Base-by-base conservation (phyloP, 176 grass and related monocot genomes). In the Oryza meyeriana region DNA sequence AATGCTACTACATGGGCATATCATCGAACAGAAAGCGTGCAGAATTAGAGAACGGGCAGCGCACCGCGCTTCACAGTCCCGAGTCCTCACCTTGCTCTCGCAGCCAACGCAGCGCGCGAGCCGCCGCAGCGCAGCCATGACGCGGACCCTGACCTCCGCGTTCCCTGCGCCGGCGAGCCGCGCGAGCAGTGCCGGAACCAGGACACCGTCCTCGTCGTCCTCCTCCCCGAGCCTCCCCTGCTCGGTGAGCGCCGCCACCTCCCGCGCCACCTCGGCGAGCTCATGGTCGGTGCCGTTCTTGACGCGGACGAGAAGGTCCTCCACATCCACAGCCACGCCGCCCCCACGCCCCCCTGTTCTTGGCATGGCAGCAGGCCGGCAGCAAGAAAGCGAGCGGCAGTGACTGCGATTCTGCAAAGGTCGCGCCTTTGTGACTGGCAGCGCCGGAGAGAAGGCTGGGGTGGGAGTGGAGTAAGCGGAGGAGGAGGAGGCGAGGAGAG, bases 221-320 rank as follows among this genome's bases (percentile, higher is more conserved):
- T 81, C 85, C n/a, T 73, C 81, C 26, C 84, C 68, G 74, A 86
- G 84, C 88, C 79, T 79, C 2, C 88, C 88, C 61, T 86, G 47
- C 10, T 6, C 68, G 2, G 74, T 84, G 30, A 90, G 68, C 36
- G 79, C 68, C 0, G 74, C 88, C 24, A 90, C 74, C 84, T 86
- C 88, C 74, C 61, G 30, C 12, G 84, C 84, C 30, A 74, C 84
- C 29, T 14, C 68, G 79, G 44, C 74, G 61, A 90, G 88, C 17
- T 86, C 88, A 5, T 25, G 28, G 28, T 80, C 85, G 7, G 64
- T 16, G 33, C 85, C 88, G 42, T 67, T 93, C 88, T 93, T 90
- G 39, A 90, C 83, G 85, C 88, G 78, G 55, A 93, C 88, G 12
- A 90, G 44, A 5, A 93, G 75, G 76, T 90, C 88, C 88, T 93